Conservation (phyloP, 257 asterid genomes). For the Lithospermum erythrorhizon region DNA sequence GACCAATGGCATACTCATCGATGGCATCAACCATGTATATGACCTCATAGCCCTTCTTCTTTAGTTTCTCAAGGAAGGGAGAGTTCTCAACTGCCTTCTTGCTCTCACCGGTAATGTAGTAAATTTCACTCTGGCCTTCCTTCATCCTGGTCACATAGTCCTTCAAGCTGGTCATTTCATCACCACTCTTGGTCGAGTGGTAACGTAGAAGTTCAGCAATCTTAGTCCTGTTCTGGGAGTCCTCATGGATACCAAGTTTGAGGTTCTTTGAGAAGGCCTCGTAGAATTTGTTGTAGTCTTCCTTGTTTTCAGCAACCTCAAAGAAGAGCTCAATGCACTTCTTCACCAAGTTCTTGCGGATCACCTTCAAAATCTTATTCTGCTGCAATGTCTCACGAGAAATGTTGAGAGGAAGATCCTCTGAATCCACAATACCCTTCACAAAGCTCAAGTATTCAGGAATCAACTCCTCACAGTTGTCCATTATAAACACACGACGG, state of each 20-base stretch:
- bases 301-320: constrained; percentile 62
- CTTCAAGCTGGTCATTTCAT: constrained; percentile 55
- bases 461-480: constrained; percentile 54
- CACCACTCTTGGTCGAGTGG: constrained; percentile 56
- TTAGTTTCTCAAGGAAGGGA: constrained; percentile 56
- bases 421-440: constrained; percentile 56
- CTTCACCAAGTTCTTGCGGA: constrained; percentile 65
- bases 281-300: constrained; percentile 50
- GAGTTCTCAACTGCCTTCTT: constrained; percentile 68
- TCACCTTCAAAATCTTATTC: constrained; percentile 59
- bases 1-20: constrained; percentile 53
- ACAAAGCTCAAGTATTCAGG: constrained; percentile 54
- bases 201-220: constrained; percentile 44
- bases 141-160: constrained; percentile 68
- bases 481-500: constrained; percentile 57
- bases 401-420: constrained; percentile 60
- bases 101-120: constrained; percentile 55
- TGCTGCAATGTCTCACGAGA: constrained; percentile 52
- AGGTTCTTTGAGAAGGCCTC: constrained; percentile 60
- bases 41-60: constrained; percentile 59
- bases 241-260: constrained; percentile 60
- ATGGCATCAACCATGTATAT: constrained; percentile 59
- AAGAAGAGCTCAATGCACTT: constrained; percentile 60
- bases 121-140: constrained; percentile 53
- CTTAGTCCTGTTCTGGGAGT: constrained; percentile 44